A percentile compares a stretch with the other conserved stretches of the same genome.
Evolutionary conservation across 805 yeast species (phyloP).

Genomic region (Saccharomycopsis guyanensis): DNA sequence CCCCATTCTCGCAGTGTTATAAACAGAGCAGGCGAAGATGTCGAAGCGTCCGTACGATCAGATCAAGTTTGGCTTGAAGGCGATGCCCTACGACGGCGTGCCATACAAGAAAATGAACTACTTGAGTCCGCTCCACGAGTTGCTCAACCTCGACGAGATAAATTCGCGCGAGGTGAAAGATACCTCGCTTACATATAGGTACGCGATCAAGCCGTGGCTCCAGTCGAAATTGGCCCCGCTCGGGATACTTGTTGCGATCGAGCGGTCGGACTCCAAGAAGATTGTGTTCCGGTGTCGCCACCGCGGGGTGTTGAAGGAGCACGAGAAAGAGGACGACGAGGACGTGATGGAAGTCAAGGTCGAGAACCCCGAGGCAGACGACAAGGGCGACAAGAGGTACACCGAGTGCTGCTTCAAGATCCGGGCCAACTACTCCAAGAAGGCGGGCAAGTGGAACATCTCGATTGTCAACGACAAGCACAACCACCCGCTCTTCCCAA

Average conservation of each 20-base stretch:
- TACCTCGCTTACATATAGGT: conserved; percentile 3
- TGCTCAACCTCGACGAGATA: conserved; percentile 18
- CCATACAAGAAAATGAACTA: neutral
- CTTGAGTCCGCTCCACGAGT: conserved; percentile 7
- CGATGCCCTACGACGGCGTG: neutral
- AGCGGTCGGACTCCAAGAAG: conserved; percentile 28
- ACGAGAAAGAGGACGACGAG: neutral
- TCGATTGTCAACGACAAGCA: conserved; percentile 21
- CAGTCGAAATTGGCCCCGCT: conserved; percentile 16
- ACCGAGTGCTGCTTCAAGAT: conserved; percentile 18
- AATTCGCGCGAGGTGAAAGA: conserved; percentile 8
- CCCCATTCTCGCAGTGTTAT: neutral
- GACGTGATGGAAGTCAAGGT: neutral
- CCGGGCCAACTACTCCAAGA: conserved; percentile 20
- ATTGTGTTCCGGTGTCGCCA: conserved; percentile 28
- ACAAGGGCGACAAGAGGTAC: conserved; percentile 3
- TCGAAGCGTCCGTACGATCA: neutral
- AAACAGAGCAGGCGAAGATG: neutral
- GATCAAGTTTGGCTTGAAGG: neutral
- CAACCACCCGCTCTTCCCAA: conserved; percentile 12
- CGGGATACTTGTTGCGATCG: conserved; percentile 23
- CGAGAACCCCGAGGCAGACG: neutral
- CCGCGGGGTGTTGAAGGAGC: neutral
- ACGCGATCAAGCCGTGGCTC: conserved; percentile 19
- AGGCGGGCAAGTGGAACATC: conserved; percentile 20